phyloP scores from a whole-genome alignment of 306 rosid species.

The Amphicarpaea edgeworthii region DNA sequence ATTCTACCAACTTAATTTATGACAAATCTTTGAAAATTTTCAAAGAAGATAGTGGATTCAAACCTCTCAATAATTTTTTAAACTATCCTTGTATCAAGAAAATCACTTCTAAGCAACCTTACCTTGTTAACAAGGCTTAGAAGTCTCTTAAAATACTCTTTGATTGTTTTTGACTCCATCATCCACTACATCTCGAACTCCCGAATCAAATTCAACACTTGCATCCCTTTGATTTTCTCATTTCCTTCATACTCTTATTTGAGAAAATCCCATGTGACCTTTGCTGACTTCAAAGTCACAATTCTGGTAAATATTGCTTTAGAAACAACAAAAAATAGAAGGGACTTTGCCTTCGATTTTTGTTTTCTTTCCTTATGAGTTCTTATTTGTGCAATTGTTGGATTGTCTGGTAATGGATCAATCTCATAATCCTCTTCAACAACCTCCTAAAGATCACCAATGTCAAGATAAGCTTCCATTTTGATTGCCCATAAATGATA shows the following conservation, averaged over 20 bases:
- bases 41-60: not conserved
- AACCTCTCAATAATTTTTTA: conserved; percentile 1
- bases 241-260: too few relatives aligned
- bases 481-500: not conserved
- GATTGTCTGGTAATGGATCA: too few relatives aligned
- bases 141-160: not conserved
- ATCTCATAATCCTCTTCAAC: too few relatives aligned
- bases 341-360: too few relatives aligned
- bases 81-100: not conserved
- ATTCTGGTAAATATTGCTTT: not conserved
- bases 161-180: not conserved
- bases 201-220: conserved; percentile 24
- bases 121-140: too few relatives aligned
- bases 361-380: too few relatives aligned
- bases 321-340: not conserved
- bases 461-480: too few relatives aligned
- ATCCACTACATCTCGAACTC: conserved; percentile 16
- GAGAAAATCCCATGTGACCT: not conserved
- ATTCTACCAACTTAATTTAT: not conserved
- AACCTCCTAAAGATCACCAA: too few relatives aligned
- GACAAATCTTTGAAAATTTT: conserved; percentile 14
- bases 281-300: not conserved
- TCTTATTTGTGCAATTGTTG: too few relatives aligned
- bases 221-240: conserved; percentile 24
- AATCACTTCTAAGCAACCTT: not conserved